Base-by-base conservation (phyloP, 805 yeast genomes). In the Myxozyma udenii region DNA sequence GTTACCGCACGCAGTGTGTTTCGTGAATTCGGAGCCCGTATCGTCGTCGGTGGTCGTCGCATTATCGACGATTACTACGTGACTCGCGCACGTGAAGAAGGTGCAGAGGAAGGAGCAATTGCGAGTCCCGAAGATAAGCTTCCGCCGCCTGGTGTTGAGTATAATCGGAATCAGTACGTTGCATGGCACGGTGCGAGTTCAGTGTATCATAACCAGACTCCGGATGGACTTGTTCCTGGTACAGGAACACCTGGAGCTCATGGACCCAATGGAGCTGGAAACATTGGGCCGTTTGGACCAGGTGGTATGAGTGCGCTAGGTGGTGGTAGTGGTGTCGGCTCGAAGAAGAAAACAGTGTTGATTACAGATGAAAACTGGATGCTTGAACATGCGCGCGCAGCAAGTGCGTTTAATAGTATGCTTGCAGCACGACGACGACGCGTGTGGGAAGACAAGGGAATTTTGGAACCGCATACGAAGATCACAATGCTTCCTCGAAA, bases 21-120 rank as follows among this genome's bases (percentile, higher is more conserved):
- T 70, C 78, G 89, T 58, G 98, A 90, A 69, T 91, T 93, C 73
- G 98, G 98, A 3, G 86, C 95, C 22, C 80, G 80, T 55, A 81
- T 90, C 45, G 74, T 93, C 35, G 77, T 80, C 19, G 85, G 87
- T 47, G 98, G 98, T 39, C 79, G 77, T 56, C 80, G 85, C 59
- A 84, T 87, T 25, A 75, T 72, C 11, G 98, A 93, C 71, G 98
- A 93, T 68, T 93, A 90, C 67, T 87, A 90, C 74, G 95, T 85
- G 64, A 78, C 77, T 28, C 74, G 69, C 43, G 72, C 78, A 2
- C 68, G 71, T 18, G 62, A 53, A 21, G 79, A 78, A 23, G 89
- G 88, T 33, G 84, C 80, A 25, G 76, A 77, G 16, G 80, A 81
- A 48, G 95, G 95, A 22, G 85, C 83, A 53, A 68, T 77, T 40